These are phyloP conservation scores for Solanum corneliomulleri DNA, from an alignment of 257 asterid species.

Conservation along the genomic window DNA sequence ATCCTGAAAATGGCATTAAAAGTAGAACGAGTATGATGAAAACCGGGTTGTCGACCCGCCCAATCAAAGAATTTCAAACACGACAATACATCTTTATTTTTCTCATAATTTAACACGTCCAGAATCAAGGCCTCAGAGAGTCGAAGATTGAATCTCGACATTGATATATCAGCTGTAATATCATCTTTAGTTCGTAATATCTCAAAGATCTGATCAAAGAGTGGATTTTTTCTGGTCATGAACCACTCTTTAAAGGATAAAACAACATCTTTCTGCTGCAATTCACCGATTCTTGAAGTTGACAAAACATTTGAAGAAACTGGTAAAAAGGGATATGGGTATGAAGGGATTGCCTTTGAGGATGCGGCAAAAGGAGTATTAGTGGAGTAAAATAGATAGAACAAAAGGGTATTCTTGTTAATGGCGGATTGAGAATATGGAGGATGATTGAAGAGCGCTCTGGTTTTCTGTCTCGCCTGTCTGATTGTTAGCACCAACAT, in stretches of 20 bases:
- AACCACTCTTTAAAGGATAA: conserved; percentile 61
- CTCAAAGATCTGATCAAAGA: conserved; percentile 40
- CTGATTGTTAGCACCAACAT: neutral
- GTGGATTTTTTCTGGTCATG: conserved; percentile 35
- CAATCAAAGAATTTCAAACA: conserved; percentile 86
- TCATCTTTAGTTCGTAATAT: conserved; percentile 45
- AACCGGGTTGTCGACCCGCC: conserved; percentile 74
- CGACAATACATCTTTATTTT: conserved; percentile 38
- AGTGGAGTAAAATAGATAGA: neutral
- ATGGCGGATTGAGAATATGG: neutral
- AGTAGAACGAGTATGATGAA: conserved; percentile 56
- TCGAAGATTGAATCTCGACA: conserved; percentile 36
- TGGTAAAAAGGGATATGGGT: neutral
- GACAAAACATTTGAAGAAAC: neutral
- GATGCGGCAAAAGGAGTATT: neutral
- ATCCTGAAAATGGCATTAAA: conserved; percentile 57
- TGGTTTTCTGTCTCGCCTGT: neutral
- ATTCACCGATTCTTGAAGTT: neutral
- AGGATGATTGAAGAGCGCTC: neutral
- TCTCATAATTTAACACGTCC: conserved; percentile 41
- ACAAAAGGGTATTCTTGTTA: neutral
- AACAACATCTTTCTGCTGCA: conserved; percentile 14
- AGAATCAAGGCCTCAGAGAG: conserved; percentile 44
- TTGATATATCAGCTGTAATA: conserved; percentile 23
- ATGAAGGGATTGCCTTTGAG: neutral